These are phyloP conservation scores for Termitomyces sp. DNA, from an alignment of 768 basidiomycete species.

Conservation along the genomic window DNA sequence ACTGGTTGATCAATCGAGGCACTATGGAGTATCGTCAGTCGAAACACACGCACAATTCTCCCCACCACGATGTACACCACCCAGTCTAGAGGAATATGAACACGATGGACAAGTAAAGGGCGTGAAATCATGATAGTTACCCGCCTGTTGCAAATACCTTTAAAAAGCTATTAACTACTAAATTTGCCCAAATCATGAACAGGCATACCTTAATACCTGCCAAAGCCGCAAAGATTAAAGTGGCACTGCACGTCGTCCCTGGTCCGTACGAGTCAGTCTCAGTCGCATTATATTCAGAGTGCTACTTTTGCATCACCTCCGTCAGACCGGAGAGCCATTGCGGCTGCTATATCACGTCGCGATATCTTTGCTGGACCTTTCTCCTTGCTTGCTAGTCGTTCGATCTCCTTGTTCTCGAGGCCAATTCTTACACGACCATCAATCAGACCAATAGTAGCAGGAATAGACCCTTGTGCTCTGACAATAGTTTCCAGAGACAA, in stretches of 20 bases:
- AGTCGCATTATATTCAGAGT: neutral
- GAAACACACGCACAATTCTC: conserved; percentile 28
- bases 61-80: conserved; percentile 70
- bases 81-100: conserved; percentile 40
- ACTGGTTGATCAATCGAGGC: neutral
- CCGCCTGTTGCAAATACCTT: conserved; percentile 93
- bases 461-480: conserved; percentile 68
- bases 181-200: neutral
- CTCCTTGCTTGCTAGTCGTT: conserved; percentile 53
- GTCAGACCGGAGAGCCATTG: conserved; percentile 58
- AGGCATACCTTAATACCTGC: conserved; percentile 75
- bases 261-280: conserved; percentile 4
- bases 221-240: conserved; percentile 67
- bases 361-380: conserved; percentile 61
- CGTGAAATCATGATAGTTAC: conserved; percentile 32
- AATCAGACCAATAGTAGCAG: conserved; percentile 88
- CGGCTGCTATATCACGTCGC: conserved; percentile 72
- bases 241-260: conserved; percentile 71
- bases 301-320: conserved; percentile 49
- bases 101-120: neutral
- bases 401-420: conserved; percentile 56
- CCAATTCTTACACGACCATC: conserved; percentile 86
- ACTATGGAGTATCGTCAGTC: neutral
- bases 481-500: conserved; percentile 69
- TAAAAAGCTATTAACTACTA: neutral